Evolutionary conservation across 768 basidiomycete species (phyloP), one percentile per base, ranked within the genome.

Genomic region (Boletus subparvulus): DNA sequence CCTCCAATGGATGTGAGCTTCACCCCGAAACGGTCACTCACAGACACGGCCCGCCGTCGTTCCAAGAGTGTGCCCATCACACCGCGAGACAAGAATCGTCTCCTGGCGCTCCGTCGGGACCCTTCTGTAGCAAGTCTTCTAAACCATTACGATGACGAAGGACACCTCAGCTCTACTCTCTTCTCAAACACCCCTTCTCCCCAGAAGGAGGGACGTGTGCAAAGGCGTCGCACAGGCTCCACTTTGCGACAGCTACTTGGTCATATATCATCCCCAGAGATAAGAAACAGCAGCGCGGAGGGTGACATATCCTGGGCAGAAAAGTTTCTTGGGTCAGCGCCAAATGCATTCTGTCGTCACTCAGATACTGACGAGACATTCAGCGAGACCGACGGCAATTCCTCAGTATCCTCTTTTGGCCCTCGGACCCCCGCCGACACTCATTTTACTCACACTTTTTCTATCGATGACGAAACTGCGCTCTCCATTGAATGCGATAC

Each of bases 241-340:
- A 91, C 90, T 11, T 70, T 92, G 55, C 83, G 88, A 6, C 84
- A 90, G 65, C 73, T 92, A 3, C 76, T 92, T 32, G 88, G 89
- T 3, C 79, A 79, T 50, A 77, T 85, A 1, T 66, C 62, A 11
- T 65, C 71, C 2, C 72, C 55, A 30, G 59, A 63, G 16, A 43
- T 65, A 16, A 56, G 61, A 28, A 73, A 76, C 53, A 65, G 70
- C n/a, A 77, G 76, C 59, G 72, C 65, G 1, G 87, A 90, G 67
- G 84, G 88, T 8, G 89, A 92, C 61, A 90, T 92, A 52, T 91
- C 89, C 3, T 92, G 90, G 90, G 90, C 90, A 13, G 90, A 92
- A 73, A 80, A 81, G 42, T 85, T 82, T 69, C 75, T 91, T 51
- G 81, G 78, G 90, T 90, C 61, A 55, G 83, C 65, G 0, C 7